phyloP scores from a whole-genome alignment of 2,329 filamentous ascomycete species.

The Fusarium sp. region DNA sequence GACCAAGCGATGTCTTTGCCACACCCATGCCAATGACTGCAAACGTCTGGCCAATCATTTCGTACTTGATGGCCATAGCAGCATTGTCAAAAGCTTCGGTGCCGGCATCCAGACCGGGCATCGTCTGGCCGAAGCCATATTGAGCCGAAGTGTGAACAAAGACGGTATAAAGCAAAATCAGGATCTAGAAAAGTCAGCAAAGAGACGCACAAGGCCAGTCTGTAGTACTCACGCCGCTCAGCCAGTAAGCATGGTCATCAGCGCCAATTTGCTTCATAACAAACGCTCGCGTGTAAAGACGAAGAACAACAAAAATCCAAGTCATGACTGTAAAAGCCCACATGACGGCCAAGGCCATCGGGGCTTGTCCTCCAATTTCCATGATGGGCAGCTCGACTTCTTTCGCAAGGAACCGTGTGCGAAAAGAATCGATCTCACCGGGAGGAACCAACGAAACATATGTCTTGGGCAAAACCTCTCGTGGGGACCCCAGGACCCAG shows the following conservation, averaged over 20 bases:
- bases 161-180: conserved; percentile 49
- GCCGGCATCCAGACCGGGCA: conserved; percentile 19
- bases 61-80: conserved; percentile 44
- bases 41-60: conserved; percentile 50
- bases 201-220: background rate
- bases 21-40: conserved; percentile 52
- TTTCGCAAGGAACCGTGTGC: background rate
- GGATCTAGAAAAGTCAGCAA: background rate
- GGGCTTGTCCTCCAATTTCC: conserved; percentile 34
- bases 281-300: conserved; percentile 51
- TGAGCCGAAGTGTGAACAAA: conserved; percentile 46
- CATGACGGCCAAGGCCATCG: conserved; percentile 40
- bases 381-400: conserved; percentile 5
- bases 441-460: background rate
- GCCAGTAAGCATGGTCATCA: conserved; percentile 49
- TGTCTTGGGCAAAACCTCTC: background rate
- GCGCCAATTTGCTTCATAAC: conserved; percentile 44
- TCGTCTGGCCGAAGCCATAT: conserved; percentile 51
- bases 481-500: background rate
- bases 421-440: background rate
- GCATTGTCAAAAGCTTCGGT: conserved; percentile 31
- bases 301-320: conserved; percentile 49
- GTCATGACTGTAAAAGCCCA: conserved; percentile 40
- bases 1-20: conserved; percentile 52
- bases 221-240: conserved; percentile 14